Evolutionary conservation across 192 early-diverging fungal species (phyloP).

Genomic region (Helicostylum pulchrum): DNA sequence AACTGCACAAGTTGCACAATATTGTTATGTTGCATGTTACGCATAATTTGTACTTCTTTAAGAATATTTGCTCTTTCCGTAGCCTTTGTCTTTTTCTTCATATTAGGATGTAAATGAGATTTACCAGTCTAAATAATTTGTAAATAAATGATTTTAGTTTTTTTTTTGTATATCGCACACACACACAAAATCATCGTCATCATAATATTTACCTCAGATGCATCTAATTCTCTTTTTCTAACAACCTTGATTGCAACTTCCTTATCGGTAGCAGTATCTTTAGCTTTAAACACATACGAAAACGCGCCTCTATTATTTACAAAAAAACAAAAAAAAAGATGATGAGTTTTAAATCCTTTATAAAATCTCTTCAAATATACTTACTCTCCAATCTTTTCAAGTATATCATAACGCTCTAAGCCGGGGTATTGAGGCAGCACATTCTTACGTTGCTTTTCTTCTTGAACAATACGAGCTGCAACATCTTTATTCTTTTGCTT

Average conservation of each 20-base stretch:
- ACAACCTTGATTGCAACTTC: slow-evolving; percentile 86
- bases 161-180: slow-evolving; percentile 1
- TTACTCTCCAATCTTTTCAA: slow-evolving; percentile 73
- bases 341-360: not conserved
- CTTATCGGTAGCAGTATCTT: slow-evolving; percentile 56
- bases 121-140: slow-evolving; percentile 24
- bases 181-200: too few species aligned
- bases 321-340: too few species aligned
- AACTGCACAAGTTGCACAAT: slow-evolving; percentile 76
- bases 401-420: slow-evolving; percentile 52
- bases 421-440: slow-evolving; percentile 56
- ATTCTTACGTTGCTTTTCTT: slow-evolving; percentile 47
- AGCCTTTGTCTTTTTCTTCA: slow-evolving; percentile 37
- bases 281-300: slow-evolving; percentile 78
- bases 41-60: slow-evolving; percentile 86
- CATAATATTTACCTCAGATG: slow-evolving; percentile 53
- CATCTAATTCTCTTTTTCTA: slow-evolving; percentile 67
- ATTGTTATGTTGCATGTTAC: slow-evolving; percentile 71
- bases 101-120: slow-evolving; percentile 34
- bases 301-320: slow-evolving; percentile 72
- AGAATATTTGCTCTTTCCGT: slow-evolving; percentile 70
- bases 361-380: slow-evolving; percentile 8
- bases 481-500: slow-evolving; percentile 33
- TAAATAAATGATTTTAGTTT: not conserved
- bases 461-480: slow-evolving; percentile 47